Percentiles rank a stretch among this genome's conserved stretches.
These are phyloP conservation scores for Skeletonema marinoi DNA, from an alignment of 108 stramenopile genomes.

Conservation along the genomic window DNA sequence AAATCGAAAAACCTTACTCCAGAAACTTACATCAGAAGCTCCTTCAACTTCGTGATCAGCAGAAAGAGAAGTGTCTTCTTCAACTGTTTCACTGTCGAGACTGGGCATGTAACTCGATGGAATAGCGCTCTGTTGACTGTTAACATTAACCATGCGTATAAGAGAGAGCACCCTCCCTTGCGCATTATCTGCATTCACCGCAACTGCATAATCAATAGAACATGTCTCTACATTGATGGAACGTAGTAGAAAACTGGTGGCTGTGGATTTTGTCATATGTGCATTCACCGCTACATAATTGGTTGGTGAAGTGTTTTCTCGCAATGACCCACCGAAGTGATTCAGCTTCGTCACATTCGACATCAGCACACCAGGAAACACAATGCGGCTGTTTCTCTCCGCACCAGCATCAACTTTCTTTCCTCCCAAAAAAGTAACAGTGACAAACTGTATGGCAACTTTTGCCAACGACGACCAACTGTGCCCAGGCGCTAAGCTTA, in stretches of 20 bases:
- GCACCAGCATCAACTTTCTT: not conserved
- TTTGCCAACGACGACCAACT: slow-evolving; percentile 35
- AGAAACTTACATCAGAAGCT: not conserved
- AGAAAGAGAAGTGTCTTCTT: not conserved
- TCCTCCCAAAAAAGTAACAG: not conserved
- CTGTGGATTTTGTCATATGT: slow-evolving; percentile 6
- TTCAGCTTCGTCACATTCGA: slow-evolving; percentile 19
- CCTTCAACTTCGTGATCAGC: not conserved
- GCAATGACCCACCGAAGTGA: slow-evolving; percentile 65
- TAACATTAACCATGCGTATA: slow-evolving; percentile 49
- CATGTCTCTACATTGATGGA: not conserved
- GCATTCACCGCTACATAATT: slow-evolving; percentile 60
- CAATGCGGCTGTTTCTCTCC: slow-evolving; percentile 19
- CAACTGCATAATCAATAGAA: slow-evolving; percentile 49
- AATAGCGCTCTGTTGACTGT: slow-evolving; percentile 19
- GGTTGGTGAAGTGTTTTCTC: slow-evolving; percentile 35
- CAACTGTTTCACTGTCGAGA: slow-evolving; percentile 14
- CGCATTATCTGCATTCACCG: slow-evolving; percentile 42
- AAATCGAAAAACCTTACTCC: not conserved
- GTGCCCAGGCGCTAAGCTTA: slow-evolving; percentile 54
- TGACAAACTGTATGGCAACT: slow-evolving; percentile 24
- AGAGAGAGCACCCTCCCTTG: slow-evolving; percentile 57
- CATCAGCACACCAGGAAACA: slow-evolving; percentile 19
- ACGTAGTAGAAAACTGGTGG: not conserved
- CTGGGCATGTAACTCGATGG: slow-evolving; percentile 5